phyloP scores from a whole-genome alignment of 495 filamentous ascomycete genomes.

The Penicillium tannophilum region DNA sequence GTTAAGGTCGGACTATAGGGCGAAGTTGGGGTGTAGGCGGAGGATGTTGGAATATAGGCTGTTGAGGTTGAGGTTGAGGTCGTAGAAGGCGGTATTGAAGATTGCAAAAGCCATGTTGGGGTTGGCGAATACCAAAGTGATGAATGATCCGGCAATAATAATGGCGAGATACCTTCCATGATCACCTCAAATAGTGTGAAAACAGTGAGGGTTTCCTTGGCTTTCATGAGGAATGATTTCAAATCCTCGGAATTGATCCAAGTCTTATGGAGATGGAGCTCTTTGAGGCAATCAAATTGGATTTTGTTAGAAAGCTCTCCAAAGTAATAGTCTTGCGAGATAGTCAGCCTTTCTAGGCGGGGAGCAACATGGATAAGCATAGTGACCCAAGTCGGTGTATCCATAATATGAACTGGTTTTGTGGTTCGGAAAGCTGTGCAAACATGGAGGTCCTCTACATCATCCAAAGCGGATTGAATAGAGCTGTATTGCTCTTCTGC shows the following conservation, averaged over 20 bases:
- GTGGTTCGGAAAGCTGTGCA: neutral
- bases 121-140: conserved; percentile 1
- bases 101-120: neutral
- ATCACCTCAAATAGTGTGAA: conserved; percentile 7
- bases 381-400: neutral
- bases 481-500: neutral
- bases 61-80: neutral
- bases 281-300: neutral
- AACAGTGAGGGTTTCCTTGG: neutral
- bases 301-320: neutral
- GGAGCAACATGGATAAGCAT: conserved; percentile 1
- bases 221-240: neutral
- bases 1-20: neutral
- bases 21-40: neutral
- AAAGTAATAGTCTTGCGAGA: conserved; percentile 1
- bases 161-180: neutral
- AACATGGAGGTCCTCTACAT: neutral
- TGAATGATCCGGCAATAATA: neutral
- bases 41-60: neutral
- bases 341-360: conserved; percentile 1
- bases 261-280: neutral
- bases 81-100: neutral
- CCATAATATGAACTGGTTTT: neutral
- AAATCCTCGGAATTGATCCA: neutral
- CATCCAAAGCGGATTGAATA: neutral